These are phyloP conservation scores for Microcyclospora pomicola DNA, from an alignment of 2,329 filamentous ascomycete genomes.

Conservation along the genomic window DNA sequence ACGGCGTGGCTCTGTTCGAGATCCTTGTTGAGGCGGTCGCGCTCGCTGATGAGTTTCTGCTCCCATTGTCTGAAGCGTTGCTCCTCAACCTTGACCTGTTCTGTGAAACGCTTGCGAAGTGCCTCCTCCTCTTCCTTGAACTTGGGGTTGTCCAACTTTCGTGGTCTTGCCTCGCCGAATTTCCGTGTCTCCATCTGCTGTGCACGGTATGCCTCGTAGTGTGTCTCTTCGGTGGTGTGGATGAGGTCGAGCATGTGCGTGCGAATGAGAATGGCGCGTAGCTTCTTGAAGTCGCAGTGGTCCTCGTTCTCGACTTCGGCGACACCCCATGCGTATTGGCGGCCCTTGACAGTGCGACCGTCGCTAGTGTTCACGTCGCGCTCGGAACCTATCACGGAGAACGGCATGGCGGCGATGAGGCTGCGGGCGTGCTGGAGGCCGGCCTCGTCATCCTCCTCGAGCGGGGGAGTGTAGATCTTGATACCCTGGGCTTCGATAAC, in stretches of 20 bases:
- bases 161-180: conserved; percentile 90
- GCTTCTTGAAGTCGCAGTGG: conserved; percentile 99
- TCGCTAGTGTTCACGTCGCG: conserved; percentile 97
- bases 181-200: conserved; percentile 99
- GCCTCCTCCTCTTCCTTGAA: conserved; percentile 99
- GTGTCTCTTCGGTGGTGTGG: conserved; percentile 96
- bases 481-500: conserved; percentile 98
- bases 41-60: conserved; percentile 98
- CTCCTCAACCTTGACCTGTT: conserved; percentile 99
- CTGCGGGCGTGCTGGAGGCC: conserved; percentile 88
- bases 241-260: conserved; percentile 96
- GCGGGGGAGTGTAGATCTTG: conserved; percentile 96
- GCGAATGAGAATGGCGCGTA: conserved; percentile 94
- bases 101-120: conserved; percentile 95
- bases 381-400: conserved; percentile 96
- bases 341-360: conserved; percentile 93
- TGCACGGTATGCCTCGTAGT: conserved; percentile 98
- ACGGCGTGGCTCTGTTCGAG: conserved; percentile 88
- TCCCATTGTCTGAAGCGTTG: conserved; percentile 99
- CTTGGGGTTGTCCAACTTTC: conserved; percentile 99
- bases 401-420: conserved; percentile 94
- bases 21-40: conserved; percentile 98
- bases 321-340: conserved; percentile 98
- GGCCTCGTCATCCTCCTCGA: conserved; percentile 96
- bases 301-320: conserved; percentile 99